phyloP scores from a whole-genome alignment of 768 basidiomycete genomes.

The Mycena sanguinolenta region DNA sequence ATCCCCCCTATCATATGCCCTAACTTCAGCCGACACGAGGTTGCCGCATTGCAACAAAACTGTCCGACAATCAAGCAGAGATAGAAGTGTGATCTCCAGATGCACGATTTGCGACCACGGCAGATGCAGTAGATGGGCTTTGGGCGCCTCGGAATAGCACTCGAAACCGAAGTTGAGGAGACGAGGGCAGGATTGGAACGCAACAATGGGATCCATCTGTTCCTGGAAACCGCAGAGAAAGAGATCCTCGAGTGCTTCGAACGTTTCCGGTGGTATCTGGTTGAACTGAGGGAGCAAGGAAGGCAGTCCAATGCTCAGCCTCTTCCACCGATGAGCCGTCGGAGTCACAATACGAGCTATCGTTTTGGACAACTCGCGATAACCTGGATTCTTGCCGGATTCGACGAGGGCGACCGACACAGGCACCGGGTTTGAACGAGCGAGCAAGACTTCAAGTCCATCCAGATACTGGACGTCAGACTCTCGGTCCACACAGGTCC shows the following conservation, averaged over 20 bases:
- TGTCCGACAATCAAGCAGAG: slow-evolving; percentile 3
- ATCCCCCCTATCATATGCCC: slow-evolving; percentile 7
- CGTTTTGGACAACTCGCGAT: neutral
- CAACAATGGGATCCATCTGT: neutral
- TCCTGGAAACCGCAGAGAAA: too few relatives aligned
- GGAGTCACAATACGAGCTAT: too few relatives aligned
- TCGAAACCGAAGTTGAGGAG: neutral
- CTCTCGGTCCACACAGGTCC: neutral
- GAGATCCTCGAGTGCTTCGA: neutral
- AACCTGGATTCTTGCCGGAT: too few relatives aligned
- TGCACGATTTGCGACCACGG: slow-evolving; percentile 19
- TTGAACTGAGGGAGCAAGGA: neutral
- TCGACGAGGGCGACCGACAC: slow-evolving; percentile 1
- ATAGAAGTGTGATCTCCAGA: neutral
- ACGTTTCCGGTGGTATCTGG: neutral
- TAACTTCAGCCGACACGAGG: neutral
- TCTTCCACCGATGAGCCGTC: neutral
- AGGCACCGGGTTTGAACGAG: slow-evolving; percentile 2
- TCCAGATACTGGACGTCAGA: neutral
- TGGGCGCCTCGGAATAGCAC: too few relatives aligned
- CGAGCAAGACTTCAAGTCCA: too few relatives aligned
- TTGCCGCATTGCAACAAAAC: slow-evolving; percentile 15
- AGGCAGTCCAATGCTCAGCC: neutral
- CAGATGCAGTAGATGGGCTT: neutral
- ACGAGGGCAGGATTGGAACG: slow-evolving; percentile 14